Percentiles rank a stretch among this genome's conserved stretches.
Conservation (phyloP, 257 asterid genomes). For the Petunia axillaris region DNA sequence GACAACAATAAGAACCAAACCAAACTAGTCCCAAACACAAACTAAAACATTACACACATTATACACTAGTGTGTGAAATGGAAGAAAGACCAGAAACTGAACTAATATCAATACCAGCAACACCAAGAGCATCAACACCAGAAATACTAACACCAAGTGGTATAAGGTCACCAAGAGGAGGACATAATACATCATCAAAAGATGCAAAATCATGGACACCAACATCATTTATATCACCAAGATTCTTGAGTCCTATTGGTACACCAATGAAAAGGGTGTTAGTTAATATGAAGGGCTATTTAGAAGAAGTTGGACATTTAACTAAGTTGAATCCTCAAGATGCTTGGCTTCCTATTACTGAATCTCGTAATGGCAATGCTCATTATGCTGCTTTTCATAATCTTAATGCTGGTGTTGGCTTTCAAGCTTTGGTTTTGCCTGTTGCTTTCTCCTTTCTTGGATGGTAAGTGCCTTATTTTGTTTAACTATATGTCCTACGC, state of each 20-base stretch:
- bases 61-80: slow-evolving; percentile 44
- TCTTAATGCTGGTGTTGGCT: slow-evolving; percentile 96
- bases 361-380: slow-evolving; percentile 94
- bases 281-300: slow-evolving; percentile 86
- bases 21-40: neutral
- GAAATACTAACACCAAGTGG: slow-evolving; percentile 93
- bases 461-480: slow-evolving; percentile 54
- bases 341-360: slow-evolving; percentile 99
- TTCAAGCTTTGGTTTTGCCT: slow-evolving; percentile 90
- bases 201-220: slow-evolving; percentile 95
- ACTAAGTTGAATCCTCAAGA: slow-evolving; percentile 97
- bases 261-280: slow-evolving; percentile 96
- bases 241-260: slow-evolving; percentile 96
- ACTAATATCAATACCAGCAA: slow-evolving; percentile 94
- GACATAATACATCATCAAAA: slow-evolving; percentile 38
- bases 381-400: slow-evolving; percentile 96
- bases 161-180: slow-evolving; percentile 83
- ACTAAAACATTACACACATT: neutral
- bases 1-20: neutral
- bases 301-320: slow-evolving; percentile 95
- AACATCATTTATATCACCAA: slow-evolving; percentile 87
- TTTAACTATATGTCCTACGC: neutral
- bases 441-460: slow-evolving; percentile 97
- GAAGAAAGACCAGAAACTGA: slow-evolving; percentile 97
- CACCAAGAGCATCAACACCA: slow-evolving; percentile 97